Evolutionary conservation across 495 filamentous ascomycete species (phyloP).

Genomic region (Neurospora pannonica): DNA sequence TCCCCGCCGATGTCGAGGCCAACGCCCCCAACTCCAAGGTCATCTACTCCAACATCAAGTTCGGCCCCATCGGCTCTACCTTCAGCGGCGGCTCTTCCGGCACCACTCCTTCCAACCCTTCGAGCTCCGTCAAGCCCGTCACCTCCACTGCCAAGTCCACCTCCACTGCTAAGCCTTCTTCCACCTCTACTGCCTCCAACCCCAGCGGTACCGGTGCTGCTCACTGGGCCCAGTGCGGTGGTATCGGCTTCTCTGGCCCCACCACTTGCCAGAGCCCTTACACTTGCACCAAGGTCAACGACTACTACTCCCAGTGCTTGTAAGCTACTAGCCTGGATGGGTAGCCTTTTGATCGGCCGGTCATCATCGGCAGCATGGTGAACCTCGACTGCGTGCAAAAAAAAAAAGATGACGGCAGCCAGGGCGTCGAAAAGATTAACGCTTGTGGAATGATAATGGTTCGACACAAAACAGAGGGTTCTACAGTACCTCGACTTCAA

Average conservation of each 20-base stretch:
- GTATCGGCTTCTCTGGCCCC: slow-evolving; percentile 34
- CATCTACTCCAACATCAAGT: slow-evolving; percentile 57
- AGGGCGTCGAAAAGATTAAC: not conserved
- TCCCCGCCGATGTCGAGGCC: slow-evolving; percentile 49
- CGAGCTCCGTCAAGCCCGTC: slow-evolving; percentile 9
- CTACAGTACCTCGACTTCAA: not conserved
- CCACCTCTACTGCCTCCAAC: slow-evolving; percentile 5
- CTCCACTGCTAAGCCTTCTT: slow-evolving; percentile 2
- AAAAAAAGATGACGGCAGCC: not conserved
- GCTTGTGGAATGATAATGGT: not conserved
- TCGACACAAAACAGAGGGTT: not conserved
- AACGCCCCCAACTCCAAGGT: slow-evolving; percentile 43
- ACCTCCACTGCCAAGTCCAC: slow-evolving; percentile 8
- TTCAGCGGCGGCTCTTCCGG: slow-evolving; percentile 24
- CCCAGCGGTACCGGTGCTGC: slow-evolving; percentile 10
- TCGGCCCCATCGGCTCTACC: slow-evolving; percentile 59
- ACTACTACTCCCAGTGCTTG: slow-evolving; percentile 35
- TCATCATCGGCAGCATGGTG: not conserved
- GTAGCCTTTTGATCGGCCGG: not conserved
- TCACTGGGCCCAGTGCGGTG: slow-evolving; percentile 36
- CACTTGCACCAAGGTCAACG: slow-evolving; percentile 20
- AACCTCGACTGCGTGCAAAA: not conserved
- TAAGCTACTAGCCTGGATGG: slow-evolving; percentile 11
- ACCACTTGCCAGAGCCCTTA: slow-evolving; percentile 30
- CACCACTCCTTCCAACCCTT: not conserved